These are phyloP conservation scores for Skeletonema potamos DNA, from an alignment of 108 stramenopile species.

Conservation along the genomic window DNA sequence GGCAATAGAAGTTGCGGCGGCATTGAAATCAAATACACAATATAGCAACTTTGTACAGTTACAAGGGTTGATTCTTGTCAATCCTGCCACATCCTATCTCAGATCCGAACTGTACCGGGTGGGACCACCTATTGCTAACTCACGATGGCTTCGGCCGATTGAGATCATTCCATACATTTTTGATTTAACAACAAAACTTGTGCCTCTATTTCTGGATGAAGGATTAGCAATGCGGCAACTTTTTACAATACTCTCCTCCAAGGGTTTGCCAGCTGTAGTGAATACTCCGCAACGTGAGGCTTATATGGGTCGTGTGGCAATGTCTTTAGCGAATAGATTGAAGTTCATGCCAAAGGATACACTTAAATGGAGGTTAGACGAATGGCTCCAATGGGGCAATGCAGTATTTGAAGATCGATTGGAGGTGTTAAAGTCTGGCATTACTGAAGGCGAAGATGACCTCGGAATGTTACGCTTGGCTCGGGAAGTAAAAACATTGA, in stretches of 20 bases:
- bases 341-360: slow-evolving; percentile 78
- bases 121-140: slow-evolving; percentile 68
- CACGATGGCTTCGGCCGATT: slow-evolving; percentile 26
- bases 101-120: slow-evolving; percentile 62
- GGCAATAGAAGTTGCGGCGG: slow-evolving; percentile 68
- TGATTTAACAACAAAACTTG: slow-evolving; percentile 48
- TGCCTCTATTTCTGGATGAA: slow-evolving; percentile 80
- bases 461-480: slow-evolving; percentile 5
- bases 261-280: slow-evolving; percentile 78
- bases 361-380: slow-evolving; percentile 68
- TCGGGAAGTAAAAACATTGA: slow-evolving; percentile 53
- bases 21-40: slow-evolving; percentile 14
- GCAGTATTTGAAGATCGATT: slow-evolving; percentile 41
- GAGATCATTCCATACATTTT: slow-evolving; percentile 48
- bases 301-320: slow-evolving; percentile 85
- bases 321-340: slow-evolving; percentile 60
- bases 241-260: slow-evolving; percentile 61
- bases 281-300: slow-evolving; percentile 75
- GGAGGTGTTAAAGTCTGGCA: slow-evolving; percentile 10
- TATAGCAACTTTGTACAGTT: slow-evolving; percentile 26
- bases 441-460: slow-evolving; percentile 5
- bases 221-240: slow-evolving; percentile 63
- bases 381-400: slow-evolving; percentile 75
- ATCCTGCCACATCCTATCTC: slow-evolving; percentile 85
- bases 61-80: slow-evolving; percentile 73